phyloP scores from a whole-genome alignment of 495 filamentous ascomycete genomes.

The Durotheca rogersii region DNA sequence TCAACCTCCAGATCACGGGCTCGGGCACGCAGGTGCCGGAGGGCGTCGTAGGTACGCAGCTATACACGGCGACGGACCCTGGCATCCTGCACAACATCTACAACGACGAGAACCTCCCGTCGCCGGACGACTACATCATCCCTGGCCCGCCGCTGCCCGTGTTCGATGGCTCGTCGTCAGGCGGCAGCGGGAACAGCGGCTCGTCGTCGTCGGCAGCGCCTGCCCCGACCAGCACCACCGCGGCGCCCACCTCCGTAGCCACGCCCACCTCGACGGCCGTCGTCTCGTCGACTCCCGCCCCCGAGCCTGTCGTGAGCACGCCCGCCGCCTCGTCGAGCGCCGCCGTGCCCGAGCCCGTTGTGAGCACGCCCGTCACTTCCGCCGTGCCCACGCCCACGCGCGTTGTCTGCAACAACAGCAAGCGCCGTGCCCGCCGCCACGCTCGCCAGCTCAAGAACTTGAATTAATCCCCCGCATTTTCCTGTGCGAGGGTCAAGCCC shows the following conservation, averaged over 20 bases:
- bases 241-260: not conserved
- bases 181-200: not conserved
- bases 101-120: constrained; percentile 31
- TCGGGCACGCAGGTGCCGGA: constrained; percentile 47
- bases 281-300: not conserved
- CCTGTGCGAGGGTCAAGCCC: too few species aligned
- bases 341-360: not conserved
- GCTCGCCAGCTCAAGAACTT: not conserved
- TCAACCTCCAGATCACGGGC: constrained; percentile 66
- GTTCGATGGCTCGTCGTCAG: not conserved
- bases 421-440: not conserved
- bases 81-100: constrained; percentile 62
- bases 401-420: not conserved
- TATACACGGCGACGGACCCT: constrained; percentile 56
- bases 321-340: not conserved
- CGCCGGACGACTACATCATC: constrained; percentile 38
- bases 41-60: constrained; percentile 48
- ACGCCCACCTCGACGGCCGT: not conserved
- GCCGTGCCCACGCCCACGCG: not conserved
- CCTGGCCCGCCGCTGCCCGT: constrained; percentile 37
- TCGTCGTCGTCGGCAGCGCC: not conserved
- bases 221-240: not conserved
- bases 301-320: not conserved
- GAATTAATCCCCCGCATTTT: too few species aligned
- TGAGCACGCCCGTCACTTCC: not conserved